These are phyloP conservation scores for Theobroma grandiflorum DNA, from an alignment of 441 rosid genomes.

Conservation along the genomic window DNA sequence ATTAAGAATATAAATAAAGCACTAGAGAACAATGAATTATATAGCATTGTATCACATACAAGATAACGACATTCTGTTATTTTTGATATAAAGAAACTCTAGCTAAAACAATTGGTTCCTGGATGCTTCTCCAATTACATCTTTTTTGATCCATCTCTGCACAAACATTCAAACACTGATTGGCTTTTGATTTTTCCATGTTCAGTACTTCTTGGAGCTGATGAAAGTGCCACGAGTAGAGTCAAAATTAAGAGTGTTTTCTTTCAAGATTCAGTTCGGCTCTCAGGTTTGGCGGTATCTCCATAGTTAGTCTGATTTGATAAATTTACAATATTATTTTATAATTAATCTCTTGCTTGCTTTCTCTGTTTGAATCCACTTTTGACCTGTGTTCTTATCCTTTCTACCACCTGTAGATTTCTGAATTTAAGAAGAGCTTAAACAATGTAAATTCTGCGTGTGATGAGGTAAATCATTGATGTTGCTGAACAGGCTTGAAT, in stretches of 20 bases:
- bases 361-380: background rate
- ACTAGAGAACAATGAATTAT: too few relatives aligned
- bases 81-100: background rate
- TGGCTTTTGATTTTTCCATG: conserved; percentile 18
- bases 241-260: conserved; percentile 93
- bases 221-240: conserved; percentile 99
- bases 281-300: conserved; percentile 87
- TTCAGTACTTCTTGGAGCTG: conserved; percentile 90
- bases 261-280: conserved; percentile 93
- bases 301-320: conserved; percentile 44
- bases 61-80: too few relatives aligned
- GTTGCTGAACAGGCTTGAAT: conserved; percentile 27
- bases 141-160: conserved; percentile 19
- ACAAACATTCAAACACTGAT: background rate
- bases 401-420: conserved; percentile 54
- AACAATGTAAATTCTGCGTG: conserved; percentile 89
- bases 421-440: conserved; percentile 88
- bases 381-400: conserved; percentile 25
- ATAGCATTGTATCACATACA: too few relatives aligned
- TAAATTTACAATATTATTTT: conserved; percentile 23
- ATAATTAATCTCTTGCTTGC: conserved; percentile 7
- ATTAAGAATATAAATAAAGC: too few relatives aligned
- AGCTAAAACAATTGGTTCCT: background rate
- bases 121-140: background rate
- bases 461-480: conserved; percentile 68